Evolutionary conservation across 108 stramenopile species (phyloP), one percentile per base, ranked within the genome.

Genomic region (Conticribra weissflogii): DNA sequence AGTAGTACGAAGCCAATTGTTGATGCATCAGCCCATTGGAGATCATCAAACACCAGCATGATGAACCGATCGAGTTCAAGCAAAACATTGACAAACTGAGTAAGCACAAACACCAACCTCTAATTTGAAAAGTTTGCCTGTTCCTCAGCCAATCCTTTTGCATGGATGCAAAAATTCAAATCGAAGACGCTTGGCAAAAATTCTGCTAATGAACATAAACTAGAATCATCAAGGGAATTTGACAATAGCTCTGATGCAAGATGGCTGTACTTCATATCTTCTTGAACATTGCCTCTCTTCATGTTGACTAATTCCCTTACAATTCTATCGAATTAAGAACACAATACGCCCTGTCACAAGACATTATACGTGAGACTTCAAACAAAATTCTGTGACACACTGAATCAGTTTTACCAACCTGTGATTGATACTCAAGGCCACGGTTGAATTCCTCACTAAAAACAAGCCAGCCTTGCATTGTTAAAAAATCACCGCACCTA

Each of bases 1-100:
- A n/a, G n/a, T 19, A 18, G 31, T 52, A 66, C 33, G 12, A 66
- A 51, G 50, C 33, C 18, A 14, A 66, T 15, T 23, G 30, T 24
- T 2, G 30, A 34, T 33, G 50, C 33, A 52, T 66, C 64, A n/a
- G 14, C 30, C 61, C 61, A 63, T 28, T 63, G 61, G 7, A 63
- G 9, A 25, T 63, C 61, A 49, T 63, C 61, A 4, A 29, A 57
- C n/a, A 36, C 44, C 17, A 63, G 30, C 23, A 49, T 49, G 22
- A 63, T 48, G 36, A 28, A 45, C 4, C 61, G 47, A 46, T 63
- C 47, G 2, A 33, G 29, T 4, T n/a, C n/a, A 3, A 57, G 22
- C 8, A 57, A 5, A 12, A 27, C 56, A 17, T n/a, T 27, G n/a
- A 57, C 3, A 3, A 57, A 16, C n/a, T 7, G 23, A 14, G 56